A percentile compares a stretch with the other conserved stretches of the same genome.
These are phyloP conservation scores for Orbilia javanica DNA, from an alignment of 2,329 filamentous ascomycete genomes.

Conservation along the genomic window DNA sequence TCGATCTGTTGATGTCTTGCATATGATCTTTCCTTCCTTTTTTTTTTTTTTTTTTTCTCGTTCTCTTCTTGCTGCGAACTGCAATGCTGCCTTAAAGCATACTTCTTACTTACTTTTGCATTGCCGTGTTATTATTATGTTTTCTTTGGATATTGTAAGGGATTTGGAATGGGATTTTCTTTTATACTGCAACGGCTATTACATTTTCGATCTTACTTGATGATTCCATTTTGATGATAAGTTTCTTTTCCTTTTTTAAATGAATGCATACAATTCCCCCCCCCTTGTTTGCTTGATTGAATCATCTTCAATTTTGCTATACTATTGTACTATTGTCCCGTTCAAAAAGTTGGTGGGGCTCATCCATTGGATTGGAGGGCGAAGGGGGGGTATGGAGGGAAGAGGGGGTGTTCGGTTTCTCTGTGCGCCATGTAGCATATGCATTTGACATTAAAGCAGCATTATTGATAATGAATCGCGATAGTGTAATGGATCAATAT, in stretches of 20 bases:
- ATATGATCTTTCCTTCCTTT: neutral
- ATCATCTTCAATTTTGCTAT: neutral
- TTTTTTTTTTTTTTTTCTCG: neutral
- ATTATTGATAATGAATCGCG: too few relatives aligned
- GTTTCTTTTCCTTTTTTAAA: too few relatives aligned
- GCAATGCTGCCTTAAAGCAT: conserved; percentile 22
- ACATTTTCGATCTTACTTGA: too few relatives aligned
- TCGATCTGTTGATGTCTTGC: neutral
- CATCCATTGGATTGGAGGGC: too few relatives aligned
- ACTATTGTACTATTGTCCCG: neutral
- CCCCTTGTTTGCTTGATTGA: neutral
- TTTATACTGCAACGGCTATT: neutral
- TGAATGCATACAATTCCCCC: too few relatives aligned
- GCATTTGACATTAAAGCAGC: too few relatives aligned
- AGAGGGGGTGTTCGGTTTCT: too few relatives aligned
- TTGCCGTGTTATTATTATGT: conserved; percentile 4
- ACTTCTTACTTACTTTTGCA: neutral
- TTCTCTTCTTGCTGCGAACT: neutral
- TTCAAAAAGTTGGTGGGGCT: neutral
- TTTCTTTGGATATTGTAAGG: neutral
- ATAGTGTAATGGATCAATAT: too few relatives aligned
- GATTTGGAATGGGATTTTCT: neutral
- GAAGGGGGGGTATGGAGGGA: neutral
- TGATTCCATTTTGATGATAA: too few relatives aligned
- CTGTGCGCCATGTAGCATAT: conserved; percentile 34